phyloP scores from a whole-genome alignment of 2,329 filamentous ascomycete genomes.

The Pseudohalonectria lignicola region DNA sequence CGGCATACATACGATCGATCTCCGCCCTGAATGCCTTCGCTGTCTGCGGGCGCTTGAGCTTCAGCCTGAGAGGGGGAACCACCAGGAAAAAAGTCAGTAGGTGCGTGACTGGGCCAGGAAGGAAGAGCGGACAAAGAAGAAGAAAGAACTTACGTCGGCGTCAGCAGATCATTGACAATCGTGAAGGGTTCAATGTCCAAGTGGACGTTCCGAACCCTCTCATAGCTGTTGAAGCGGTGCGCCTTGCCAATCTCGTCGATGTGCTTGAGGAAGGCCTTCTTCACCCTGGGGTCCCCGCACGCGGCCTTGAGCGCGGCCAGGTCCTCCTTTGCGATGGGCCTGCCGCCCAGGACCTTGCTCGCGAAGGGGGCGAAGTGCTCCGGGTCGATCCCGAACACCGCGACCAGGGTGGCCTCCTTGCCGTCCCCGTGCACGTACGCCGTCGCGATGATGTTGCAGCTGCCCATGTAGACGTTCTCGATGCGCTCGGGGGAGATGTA shows the following conservation, averaged over 20 bases:
- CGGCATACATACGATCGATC: constrained; percentile 46
- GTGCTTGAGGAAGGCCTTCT: constrained; percentile 64
- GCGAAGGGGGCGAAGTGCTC: constrained; percentile 74
- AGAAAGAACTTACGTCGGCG: constrained; percentile 62
- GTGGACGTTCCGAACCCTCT: constrained; percentile 64
- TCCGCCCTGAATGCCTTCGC: constrained; percentile 39
- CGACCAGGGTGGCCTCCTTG: constrained; percentile 71
- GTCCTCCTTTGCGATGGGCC: constrained; percentile 53
- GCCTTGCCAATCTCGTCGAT: constrained; percentile 68
- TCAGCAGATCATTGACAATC: constrained; percentile 83
- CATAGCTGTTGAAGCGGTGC: constrained; percentile 86
- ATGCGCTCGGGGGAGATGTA: constrained; percentile 96
- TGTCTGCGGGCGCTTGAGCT: constrained; percentile 48
- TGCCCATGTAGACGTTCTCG: constrained; percentile 86
- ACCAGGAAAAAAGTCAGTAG: constrained; percentile 5
- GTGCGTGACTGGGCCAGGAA: not conserved
- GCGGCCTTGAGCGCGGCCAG: constrained; percentile 55
- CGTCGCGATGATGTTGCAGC: constrained; percentile 64
- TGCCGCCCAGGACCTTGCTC: constrained; percentile 58
- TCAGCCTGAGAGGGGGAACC: constrained; percentile 28
- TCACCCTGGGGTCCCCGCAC: constrained; percentile 57
- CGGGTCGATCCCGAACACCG: constrained; percentile 79
- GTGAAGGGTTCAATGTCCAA: constrained; percentile 83
- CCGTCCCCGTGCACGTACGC: constrained; percentile 89
- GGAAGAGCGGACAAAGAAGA: constrained; percentile 11